A percentile compares a stretch with the other conserved stretches of the same genome.
phyloP scores from a whole-genome alignment of 2,329 filamentous ascomycete genomes.

The Colletotrichum eleusines region DNA sequence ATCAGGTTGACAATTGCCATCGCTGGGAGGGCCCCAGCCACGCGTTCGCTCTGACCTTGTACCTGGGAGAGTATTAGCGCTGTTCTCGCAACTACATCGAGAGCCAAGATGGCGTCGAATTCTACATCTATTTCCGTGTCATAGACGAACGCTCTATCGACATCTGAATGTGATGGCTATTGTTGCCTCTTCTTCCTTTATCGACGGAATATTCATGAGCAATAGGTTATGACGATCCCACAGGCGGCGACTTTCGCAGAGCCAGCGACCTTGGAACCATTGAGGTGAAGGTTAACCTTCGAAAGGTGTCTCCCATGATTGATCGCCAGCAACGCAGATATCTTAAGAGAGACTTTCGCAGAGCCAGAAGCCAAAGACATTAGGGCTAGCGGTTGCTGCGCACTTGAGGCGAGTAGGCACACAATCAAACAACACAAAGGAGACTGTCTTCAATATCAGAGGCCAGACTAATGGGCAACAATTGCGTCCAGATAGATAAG shows the following conservation, averaged over 20 bases:
- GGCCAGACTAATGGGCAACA: too few relatives aligned
- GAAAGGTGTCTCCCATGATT: background rate
- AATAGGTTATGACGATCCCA: constrained; percentile 43
- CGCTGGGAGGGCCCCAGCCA: constrained; percentile 31
- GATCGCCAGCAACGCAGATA: background rate
- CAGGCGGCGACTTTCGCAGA: constrained; percentile 20
- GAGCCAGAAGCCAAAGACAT: too few relatives aligned
- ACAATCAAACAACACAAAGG: too few relatives aligned
- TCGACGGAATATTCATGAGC: constrained; percentile 46
- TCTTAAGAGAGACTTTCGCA: background rate
- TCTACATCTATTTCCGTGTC: constrained; percentile 43
- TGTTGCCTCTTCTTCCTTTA: constrained; percentile 36
- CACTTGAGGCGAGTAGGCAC: too few relatives aligned
- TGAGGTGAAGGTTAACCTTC: constrained; percentile 43
- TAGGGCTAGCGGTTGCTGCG: too few relatives aligned
- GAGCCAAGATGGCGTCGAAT: constrained; percentile 46
- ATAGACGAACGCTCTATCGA: constrained; percentile 40
- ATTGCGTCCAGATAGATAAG: too few relatives aligned
- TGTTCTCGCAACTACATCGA: constrained; percentile 48
- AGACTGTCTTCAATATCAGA: too few relatives aligned
- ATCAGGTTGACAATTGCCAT: constrained; percentile 35
- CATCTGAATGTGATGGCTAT: constrained; percentile 45
- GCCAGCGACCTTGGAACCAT: constrained; percentile 47
- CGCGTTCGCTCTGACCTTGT: constrained; percentile 37
- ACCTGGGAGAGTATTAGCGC: constrained; percentile 19